phyloP scores from a whole-genome alignment of 2,329 filamentous ascomycete genomes.

The Elsinoe perseae region DNA sequence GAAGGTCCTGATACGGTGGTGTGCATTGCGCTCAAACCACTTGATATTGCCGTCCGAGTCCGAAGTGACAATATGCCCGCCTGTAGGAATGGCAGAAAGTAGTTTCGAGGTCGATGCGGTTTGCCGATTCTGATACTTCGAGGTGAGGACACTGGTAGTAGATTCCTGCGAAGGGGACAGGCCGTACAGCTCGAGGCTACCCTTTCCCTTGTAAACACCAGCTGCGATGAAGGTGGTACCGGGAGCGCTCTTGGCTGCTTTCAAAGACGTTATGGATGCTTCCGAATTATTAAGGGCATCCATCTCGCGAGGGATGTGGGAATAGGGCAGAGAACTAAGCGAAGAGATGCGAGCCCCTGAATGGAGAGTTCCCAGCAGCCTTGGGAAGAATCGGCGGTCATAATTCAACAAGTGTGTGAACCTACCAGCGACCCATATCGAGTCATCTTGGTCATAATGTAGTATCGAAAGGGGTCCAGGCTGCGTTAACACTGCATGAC shows the following conservation, averaged over 20 bases:
- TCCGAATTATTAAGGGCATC: conserved; percentile 49
- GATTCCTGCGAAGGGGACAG: conserved; percentile 36
- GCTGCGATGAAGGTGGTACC: conserved; percentile 69
- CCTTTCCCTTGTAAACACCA: conserved; percentile 86
- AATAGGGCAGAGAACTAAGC: conserved; percentile 60
- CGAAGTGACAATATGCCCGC: conserved; percentile 71
- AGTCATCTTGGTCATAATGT: conserved; percentile 60
- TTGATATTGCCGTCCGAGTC: conserved; percentile 78
- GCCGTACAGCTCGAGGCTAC: conserved; percentile 80
- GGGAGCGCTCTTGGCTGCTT: conserved; percentile 44
- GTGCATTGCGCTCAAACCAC: conserved; percentile 83
- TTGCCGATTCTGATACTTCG: conserved; percentile 65
- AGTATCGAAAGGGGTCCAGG: conserved; percentile 76
- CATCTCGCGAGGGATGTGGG: conserved; percentile 55
- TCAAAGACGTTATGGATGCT: conserved; percentile 44
- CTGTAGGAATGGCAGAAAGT: conserved; percentile 72
- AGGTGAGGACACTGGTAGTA: conserved; percentile 19
- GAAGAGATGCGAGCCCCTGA: conserved; percentile 74
- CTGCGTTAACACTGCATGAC: conserved; percentile 66
- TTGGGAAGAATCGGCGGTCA: conserved; percentile 76
- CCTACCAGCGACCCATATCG: conserved; percentile 81
- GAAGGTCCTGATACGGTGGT: conserved; percentile 46
- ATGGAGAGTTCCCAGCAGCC: conserved; percentile 68
- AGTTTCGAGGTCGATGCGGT: conserved; percentile 74
- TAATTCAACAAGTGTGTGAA: conserved; percentile 87